These are phyloP conservation scores for Serendipita sp. DNA, from an alignment of 768 basidiomycete species.

Conservation along the genomic window DNA sequence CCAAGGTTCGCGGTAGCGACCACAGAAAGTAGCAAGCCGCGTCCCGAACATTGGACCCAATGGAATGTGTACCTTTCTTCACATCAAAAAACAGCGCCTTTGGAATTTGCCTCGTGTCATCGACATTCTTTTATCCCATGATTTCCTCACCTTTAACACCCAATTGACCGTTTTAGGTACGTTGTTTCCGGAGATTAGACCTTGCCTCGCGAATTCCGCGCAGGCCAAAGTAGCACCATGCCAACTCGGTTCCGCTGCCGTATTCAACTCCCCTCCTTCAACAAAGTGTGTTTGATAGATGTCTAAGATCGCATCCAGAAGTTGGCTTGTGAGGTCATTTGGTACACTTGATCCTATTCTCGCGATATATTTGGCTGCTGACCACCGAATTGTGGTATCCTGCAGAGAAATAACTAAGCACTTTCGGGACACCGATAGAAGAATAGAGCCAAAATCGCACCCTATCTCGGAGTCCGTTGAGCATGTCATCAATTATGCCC, in stretches of 20 bases:
- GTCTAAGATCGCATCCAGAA: slow-evolving; percentile 61
- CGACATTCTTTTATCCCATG: slow-evolving; percentile 6
- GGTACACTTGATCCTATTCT: slow-evolving; percentile 73
- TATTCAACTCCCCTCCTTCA: slow-evolving; percentile 49
- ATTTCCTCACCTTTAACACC: slow-evolving; percentile 50
- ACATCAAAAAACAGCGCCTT: slow-evolving; percentile 89
- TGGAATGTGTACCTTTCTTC: slow-evolving; percentile 78
- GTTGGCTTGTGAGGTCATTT: slow-evolving; percentile 52
- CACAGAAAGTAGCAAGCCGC: slow-evolving; percentile 88
- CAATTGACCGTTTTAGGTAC: slow-evolving; percentile 56
- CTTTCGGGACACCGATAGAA: slow-evolving; percentile 4
- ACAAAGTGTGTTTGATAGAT: slow-evolving; percentile 66
- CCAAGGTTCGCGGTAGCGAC: slow-evolving; percentile 75
- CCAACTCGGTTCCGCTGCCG: slow-evolving; percentile 77
- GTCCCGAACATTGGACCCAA: slow-evolving; percentile 89
- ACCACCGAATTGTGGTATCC: slow-evolving; percentile 93
- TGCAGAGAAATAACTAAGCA: slow-evolving; percentile 19
- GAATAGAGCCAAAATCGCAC: slow-evolving; percentile 24
- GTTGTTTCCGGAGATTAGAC: slow-evolving; percentile 41
- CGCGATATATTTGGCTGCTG: slow-evolving; percentile 81
- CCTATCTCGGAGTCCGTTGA: slow-evolving; percentile 64
- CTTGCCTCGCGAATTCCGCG: slow-evolving; percentile 81
- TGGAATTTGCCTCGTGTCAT: neutral
- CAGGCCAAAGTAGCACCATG: slow-evolving; percentile 87
- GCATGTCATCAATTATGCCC: slow-evolving; percentile 48